Percentiles rank a stretch among this genome's conserved stretches.
Evolutionary conservation across 1,284 basidiomycete species (phyloP).

Genomic region (Amylostereum areolatum): DNA sequence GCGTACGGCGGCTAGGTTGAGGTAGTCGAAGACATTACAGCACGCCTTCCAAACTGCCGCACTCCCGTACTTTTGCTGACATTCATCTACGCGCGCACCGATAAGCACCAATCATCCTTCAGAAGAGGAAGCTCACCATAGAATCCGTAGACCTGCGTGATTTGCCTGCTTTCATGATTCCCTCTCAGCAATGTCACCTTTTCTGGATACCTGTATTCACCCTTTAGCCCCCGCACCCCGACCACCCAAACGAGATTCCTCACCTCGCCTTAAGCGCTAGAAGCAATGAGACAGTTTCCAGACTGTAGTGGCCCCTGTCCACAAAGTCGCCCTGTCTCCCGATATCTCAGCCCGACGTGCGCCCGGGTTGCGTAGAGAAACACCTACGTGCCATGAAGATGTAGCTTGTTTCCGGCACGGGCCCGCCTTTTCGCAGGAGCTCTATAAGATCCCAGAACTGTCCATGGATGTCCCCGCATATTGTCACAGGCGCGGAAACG

Average conservation of each 20-base stretch:
- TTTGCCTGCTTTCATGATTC: slow-evolving; percentile 95
- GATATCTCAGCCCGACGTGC: background rate
- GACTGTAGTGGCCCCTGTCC: slow-evolving; percentile 91
- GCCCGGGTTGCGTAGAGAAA: slow-evolving; percentile 13
- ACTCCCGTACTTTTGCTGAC: slow-evolving; percentile 94
- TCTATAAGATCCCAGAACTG: slow-evolving; percentile 96
- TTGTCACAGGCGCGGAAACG: slow-evolving; percentile 85
- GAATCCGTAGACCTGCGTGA: slow-evolving; percentile 98
- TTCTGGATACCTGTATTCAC: slow-evolving; percentile 73
- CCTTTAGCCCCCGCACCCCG: background rate
- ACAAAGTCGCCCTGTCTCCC: slow-evolving; percentile 87
- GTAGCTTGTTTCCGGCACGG: slow-evolving; percentile 86
- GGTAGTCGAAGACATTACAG: slow-evolving; percentile 91
- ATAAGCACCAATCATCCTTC: background rate
- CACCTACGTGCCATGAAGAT: slow-evolving; percentile 92
- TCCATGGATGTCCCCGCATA: slow-evolving; percentile 93
- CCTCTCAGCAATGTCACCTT: slow-evolving; percentile 87
- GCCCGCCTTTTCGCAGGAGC: slow-evolving; percentile 84
- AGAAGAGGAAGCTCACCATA: slow-evolving; percentile 61
- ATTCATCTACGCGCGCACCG: slow-evolving; percentile 64
- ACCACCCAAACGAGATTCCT: slow-evolving; percentile 11
- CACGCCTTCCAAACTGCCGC: slow-evolving; percentile 94
- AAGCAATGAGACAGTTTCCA: slow-evolving; percentile 92
- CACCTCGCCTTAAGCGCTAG: slow-evolving; percentile 89
- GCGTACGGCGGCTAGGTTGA: slow-evolving; percentile 88